Percentiles rank a stretch among this genome's conserved stretches.
Conservation (phyloP, 805 yeast species). For the Ogataea pilisensis region DNA sequence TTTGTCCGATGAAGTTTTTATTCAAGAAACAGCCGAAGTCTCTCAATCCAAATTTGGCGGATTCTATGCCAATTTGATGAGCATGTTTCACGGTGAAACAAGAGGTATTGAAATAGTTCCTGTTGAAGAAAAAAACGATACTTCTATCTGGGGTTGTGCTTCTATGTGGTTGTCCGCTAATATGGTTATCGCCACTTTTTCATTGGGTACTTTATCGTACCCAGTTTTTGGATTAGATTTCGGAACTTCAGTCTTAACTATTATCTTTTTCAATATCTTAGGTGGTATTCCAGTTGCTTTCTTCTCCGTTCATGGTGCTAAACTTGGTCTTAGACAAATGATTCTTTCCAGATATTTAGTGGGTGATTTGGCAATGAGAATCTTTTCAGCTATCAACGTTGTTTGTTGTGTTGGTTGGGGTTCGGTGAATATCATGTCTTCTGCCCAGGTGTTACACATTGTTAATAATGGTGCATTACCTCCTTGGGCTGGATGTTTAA, state of each 20-base stretch:
- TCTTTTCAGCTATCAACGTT: slow-evolving; percentile 72
- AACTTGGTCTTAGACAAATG: slow-evolving; percentile 86
- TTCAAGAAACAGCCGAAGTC: slow-evolving; percentile 22
- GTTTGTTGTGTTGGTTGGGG: slow-evolving; percentile 95
- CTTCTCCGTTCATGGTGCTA: slow-evolving; percentile 79
- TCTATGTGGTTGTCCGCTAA: slow-evolving; percentile 92
- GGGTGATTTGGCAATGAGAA: slow-evolving; percentile 72
- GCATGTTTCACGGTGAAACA: slow-evolving; percentile 44
- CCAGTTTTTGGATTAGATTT: slow-evolving; percentile 64
- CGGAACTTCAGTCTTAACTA: slow-evolving; percentile 63
- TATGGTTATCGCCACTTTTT: slow-evolving; percentile 76
- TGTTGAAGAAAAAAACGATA: slow-evolving; percentile 72
- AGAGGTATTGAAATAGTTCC: slow-evolving; percentile 80
- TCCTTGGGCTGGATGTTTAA: slow-evolving; percentile 86
- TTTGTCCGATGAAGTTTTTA: slow-evolving; percentile 20
- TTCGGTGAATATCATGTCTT: slow-evolving; percentile 84
- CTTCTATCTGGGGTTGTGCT: slow-evolving; percentile 64
- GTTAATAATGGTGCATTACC: slow-evolving; percentile 68
- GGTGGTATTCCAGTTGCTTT: slow-evolving; percentile 81
- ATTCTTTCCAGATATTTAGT: slow-evolving; percentile 70
- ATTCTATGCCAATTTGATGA: slow-evolving; percentile 23
- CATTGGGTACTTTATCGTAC: slow-evolving; percentile 68
- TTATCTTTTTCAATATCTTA: slow-evolving; percentile 67
- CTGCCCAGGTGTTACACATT: slow-evolving; percentile 78
- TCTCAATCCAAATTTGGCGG: slow-evolving; percentile 9